Conservation (phyloP, 805 yeast species). For the Saccharomycopsis babjevae region DNA sequence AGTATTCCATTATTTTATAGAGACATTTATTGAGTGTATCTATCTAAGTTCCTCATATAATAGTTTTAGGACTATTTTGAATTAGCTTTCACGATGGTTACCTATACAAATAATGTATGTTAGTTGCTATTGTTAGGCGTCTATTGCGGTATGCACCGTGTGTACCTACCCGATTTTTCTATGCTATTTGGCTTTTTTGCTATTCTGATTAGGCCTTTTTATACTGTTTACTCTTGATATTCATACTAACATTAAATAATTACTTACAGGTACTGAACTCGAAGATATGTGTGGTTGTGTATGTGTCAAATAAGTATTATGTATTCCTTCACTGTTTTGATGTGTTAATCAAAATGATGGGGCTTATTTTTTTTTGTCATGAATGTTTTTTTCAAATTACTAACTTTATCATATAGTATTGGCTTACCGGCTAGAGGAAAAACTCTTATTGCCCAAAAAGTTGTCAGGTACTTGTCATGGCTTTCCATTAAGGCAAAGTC, state of each 20-base stretch:
- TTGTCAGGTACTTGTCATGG: conserved; percentile 90
- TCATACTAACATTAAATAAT: conserved; percentile 1
- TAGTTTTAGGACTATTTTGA: background rate
- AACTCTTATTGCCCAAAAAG: conserved; percentile 85
- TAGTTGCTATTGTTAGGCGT: background rate
- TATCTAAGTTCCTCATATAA: background rate
- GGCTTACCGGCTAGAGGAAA: conserved; percentile 93
- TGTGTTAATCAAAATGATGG: background rate
- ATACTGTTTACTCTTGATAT: background rate
- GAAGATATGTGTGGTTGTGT: conserved; percentile 18
- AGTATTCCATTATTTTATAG: too few relatives aligned
- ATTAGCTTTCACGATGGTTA: background rate
- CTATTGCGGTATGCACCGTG: background rate
- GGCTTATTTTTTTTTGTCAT: background rate
- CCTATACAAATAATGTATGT: conserved; percentile 10
- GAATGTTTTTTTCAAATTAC: background rate
- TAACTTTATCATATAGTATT: conserved; percentile 22
- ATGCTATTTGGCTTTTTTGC: too few relatives aligned
- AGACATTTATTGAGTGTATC: background rate
- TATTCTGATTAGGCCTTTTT: background rate
- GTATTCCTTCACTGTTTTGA: background rate
- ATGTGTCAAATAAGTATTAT: background rate
- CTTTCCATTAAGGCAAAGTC: conserved; percentile 75
- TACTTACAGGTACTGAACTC: conserved; percentile 12
- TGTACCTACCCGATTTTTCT: background rate